Evolutionary conservation across 2,329 filamentous ascomycete genomes (phyloP).

Genomic region (Stachybotrys chlorohalonatus): DNA sequence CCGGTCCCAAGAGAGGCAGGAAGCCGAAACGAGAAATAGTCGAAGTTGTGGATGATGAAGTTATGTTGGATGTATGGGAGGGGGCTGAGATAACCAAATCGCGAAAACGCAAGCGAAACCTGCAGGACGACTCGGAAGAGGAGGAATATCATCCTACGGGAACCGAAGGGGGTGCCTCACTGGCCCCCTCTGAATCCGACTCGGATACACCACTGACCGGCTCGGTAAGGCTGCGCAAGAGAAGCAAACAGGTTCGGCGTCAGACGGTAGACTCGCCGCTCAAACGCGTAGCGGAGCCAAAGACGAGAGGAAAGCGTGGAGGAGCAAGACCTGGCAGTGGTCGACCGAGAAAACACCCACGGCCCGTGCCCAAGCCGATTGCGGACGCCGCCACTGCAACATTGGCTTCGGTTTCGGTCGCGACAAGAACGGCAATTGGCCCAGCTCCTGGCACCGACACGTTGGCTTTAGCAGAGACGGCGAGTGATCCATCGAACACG

Average conservation of each 20-base stretch:
- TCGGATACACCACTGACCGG: constrained; percentile 12
- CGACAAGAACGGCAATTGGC: neutral
- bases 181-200: neutral
- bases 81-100: constrained; percentile 4
- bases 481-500: neutral
- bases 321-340: constrained; percentile 29
- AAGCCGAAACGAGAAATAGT: constrained; percentile 13
- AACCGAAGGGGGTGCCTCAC: constrained; percentile 5
- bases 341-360: constrained; percentile 28
- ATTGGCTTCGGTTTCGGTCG: neutral
- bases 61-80: constrained; percentile 5
- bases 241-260: constrained; percentile 1
- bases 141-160: constrained; percentile 18
- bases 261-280: neutral
- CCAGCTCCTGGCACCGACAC: neutral
- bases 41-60: constrained; percentile 8
- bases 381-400: neutral
- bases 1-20: constrained; percentile 7
- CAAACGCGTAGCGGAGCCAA: constrained; percentile 10
- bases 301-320: constrained; percentile 25
- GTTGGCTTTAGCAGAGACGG: neutral
- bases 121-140: constrained; percentile 17
- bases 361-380: constrained; percentile 10
- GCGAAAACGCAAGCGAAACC: constrained; percentile 19
- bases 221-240: constrained; percentile 14